Base-by-base conservation (phyloP, 1,139 yeast genomes). In the Diutina ranongensis region DNA sequence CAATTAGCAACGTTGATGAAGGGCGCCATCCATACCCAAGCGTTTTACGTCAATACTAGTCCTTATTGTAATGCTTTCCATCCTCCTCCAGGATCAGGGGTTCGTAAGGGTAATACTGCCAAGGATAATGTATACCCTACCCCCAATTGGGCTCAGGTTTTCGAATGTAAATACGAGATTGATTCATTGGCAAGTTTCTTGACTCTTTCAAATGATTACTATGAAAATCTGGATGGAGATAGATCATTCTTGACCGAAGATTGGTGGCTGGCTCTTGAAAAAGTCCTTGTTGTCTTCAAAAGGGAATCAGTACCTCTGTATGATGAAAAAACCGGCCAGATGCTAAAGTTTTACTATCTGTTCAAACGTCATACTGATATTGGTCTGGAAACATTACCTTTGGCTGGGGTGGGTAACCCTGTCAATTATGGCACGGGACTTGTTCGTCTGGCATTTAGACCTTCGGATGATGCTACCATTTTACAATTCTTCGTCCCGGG, bases 1-100 rank as follows among this genome's bases (percentile, higher is more conserved):
- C 54, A 57, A 3, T 65, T 87, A 47, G 61, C 65, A 50, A 65
- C 67, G 35, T 62, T 87, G 56, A 71, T 87, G 36, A 67, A 66
- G 48, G 96, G 96, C 3, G 94, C 95, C 2, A 83, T 87, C 47
- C 74, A 78, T 50, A 84, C 88, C 20, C 96, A 87, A 58, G 83
- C 87, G 0, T 63, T 69, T 22, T 84, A 74, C 54, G 67, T 87
- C 15, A 54, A 64, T 32, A 66, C 65, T 34, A 74, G 82, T 8
- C 95, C 95, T 0, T 87, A 84, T 60, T 87, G 96, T 62, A 87
- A 87, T 60, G 95, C 95, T 0, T 87, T 85, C 65, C 94, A 87
- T 55, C 94, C 95, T 2, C 95, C 95, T 0, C 70, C 72, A 0
- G 73, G 68, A 3, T 76, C 86, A 2, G 71, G 72, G 0, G 72